Conservation (phyloP, 257 asterid species). For the Gentiana dahurica region DNA sequence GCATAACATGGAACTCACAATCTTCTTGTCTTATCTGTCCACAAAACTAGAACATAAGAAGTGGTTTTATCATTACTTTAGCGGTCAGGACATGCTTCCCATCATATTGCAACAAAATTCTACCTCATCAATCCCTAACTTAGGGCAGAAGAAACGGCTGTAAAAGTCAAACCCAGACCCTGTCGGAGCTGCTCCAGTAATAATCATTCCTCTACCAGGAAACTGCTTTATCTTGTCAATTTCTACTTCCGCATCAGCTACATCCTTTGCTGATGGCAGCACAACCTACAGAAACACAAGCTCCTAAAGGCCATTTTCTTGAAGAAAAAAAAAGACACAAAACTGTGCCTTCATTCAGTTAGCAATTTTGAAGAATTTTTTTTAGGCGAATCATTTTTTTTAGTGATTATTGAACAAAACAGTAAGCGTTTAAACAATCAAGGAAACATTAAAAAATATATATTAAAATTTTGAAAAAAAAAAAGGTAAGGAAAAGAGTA, state of each 20-base stretch:
- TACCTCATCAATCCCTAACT: conserved; percentile 66
- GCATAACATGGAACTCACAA: neutral
- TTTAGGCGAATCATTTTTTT: neutral
- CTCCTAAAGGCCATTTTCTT: neutral
- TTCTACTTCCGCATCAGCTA: conserved; percentile 45
- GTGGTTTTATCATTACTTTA: neutral
- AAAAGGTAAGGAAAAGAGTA: conserved; percentile 2
- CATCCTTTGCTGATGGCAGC: conserved; percentile 59
- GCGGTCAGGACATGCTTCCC: neutral
- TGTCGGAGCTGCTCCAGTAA: conserved; percentile 65
- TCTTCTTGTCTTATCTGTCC: neutral
- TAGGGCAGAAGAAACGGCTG: conserved; percentile 82
- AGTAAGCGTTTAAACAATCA: no score
- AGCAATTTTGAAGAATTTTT: neutral
- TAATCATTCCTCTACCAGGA: conserved; percentile 52
- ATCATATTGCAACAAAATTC: conserved; percentile 1
- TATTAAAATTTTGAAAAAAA: neutral
- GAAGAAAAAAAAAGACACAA: neutral
- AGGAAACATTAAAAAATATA: no score
- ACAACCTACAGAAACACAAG: conserved; percentile 41
- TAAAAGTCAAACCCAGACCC: conserved; percentile 72
- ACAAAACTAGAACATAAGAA: neutral
- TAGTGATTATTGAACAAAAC: neutral
- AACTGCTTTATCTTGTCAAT: conserved; percentile 35
- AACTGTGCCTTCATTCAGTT: neutral